Conservation (phyloP, 257 asterid genomes). For the Salvia splendens region DNA sequence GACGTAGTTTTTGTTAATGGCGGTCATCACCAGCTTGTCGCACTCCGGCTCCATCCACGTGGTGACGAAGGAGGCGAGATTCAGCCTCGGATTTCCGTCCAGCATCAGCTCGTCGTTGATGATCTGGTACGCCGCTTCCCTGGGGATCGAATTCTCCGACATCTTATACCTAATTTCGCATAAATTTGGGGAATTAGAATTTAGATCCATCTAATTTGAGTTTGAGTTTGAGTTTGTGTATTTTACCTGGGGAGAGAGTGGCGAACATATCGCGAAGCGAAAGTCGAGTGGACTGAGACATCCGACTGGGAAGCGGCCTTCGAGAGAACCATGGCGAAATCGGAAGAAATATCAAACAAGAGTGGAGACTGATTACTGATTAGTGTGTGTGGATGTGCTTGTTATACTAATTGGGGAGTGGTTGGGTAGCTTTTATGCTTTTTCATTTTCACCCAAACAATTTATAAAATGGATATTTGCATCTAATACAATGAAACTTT, state of each 20-base stretch:
- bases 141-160: slow-evolving; percentile 71
- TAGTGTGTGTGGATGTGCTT: no score
- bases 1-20: slow-evolving; percentile 73
- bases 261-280: slow-evolving; percentile 75
- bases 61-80: slow-evolving; percentile 77
- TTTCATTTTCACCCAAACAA: no score
- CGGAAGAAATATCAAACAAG: no score
- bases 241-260: slow-evolving; percentile 65
- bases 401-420: no score
- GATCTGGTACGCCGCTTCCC: slow-evolving; percentile 81
- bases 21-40: slow-evolving; percentile 61
- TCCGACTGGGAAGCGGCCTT: slow-evolving; percentile 48
- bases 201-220: not conserved
- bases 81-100: slow-evolving; percentile 81
- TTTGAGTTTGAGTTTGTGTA: no score
- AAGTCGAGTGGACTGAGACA: slow-evolving; percentile 60
- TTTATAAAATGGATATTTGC: no score
- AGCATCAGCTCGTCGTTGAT: slow-evolving; percentile 83
- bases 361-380: no score
- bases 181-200: not conserved
- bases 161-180: slow-evolving; percentile 51
- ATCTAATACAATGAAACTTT: no score
- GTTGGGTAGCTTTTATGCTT: no score
- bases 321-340: slow-evolving; percentile 57
- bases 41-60: slow-evolving; percentile 96